These are phyloP conservation scores for Aspergillus leporis DNA, from an alignment of 495 filamentous ascomycete species.

Conservation along the genomic window DNA sequence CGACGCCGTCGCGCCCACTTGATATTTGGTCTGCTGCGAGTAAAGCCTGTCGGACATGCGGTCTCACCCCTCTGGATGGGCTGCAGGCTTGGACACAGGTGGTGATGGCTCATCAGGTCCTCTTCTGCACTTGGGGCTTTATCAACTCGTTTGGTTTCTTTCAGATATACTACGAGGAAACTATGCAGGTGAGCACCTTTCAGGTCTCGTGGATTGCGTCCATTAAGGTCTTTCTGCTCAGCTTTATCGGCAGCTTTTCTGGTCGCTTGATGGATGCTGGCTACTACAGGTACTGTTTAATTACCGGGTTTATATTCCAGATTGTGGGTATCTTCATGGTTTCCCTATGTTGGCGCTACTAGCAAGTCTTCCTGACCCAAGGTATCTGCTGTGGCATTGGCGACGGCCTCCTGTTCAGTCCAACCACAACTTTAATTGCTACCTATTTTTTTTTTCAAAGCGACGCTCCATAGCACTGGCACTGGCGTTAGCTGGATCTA, in stretches of 20 bases:
- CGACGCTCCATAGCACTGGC: background rate
- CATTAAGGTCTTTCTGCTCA: constrained; percentile 29
- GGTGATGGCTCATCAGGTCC: constrained; percentile 52
- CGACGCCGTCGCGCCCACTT: too few species aligned
- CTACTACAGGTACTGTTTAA: constrained; percentile 52
- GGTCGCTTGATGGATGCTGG: constrained; percentile 61
- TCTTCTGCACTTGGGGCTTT: constrained; percentile 64
- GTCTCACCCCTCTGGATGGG: constrained; percentile 45
- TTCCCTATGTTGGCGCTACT: background rate
- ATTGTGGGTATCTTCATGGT: constrained; percentile 61
- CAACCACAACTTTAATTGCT: background rate
- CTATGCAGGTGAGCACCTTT: constrained; percentile 36
- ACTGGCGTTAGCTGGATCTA: background rate
- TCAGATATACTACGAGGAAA: constrained; percentile 66
- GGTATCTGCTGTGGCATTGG: constrained; percentile 5
- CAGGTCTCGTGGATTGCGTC: constrained; percentile 60
- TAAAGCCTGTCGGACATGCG: too few species aligned
- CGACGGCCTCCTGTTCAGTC: constrained; percentile 4
- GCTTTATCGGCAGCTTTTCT: constrained; percentile 37
- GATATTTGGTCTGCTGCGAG: too few species aligned
- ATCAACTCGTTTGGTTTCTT: constrained; percentile 65
- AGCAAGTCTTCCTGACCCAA: constrained; percentile 1
- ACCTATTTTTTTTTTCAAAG: constrained; percentile 7
- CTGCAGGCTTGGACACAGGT: constrained; percentile 58
- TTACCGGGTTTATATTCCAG: constrained; percentile 51